These are phyloP conservation scores for Datisca glomerata DNA, from an alignment of 306 rosid genomes.

Conservation along the genomic window DNA sequence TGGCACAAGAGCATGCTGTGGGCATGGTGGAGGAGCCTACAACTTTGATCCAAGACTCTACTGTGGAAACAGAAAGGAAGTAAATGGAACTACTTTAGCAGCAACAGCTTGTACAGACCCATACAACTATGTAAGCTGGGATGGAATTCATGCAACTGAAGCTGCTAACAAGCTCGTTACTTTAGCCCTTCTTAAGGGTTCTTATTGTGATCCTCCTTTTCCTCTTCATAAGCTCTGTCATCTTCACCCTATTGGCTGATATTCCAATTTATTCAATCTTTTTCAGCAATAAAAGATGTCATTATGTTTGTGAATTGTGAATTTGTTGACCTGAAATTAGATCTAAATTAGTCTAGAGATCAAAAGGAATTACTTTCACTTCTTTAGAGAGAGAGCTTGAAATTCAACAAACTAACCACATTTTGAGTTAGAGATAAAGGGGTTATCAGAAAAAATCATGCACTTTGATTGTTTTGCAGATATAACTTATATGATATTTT, in stretches of 20 bases:
- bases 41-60: constrained; percentile 44
- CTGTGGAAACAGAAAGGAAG: constrained; percentile 51
- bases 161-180: constrained; percentile 72
- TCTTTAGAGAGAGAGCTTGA: no score
- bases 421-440: no score
- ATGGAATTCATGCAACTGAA: constrained; percentile 89
- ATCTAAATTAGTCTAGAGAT: no score
- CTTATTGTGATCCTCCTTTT: constrained; percentile 59
- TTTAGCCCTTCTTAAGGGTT: constrained; percentile 61
- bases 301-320: no score
- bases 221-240: constrained; percentile 43
- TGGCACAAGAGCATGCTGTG: constrained; percentile 80
- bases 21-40: constrained; percentile 67
- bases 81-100: constrained; percentile 37
- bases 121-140: constrained; percentile 76
- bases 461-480: no score
- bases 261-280: not conserved
- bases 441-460: no score
- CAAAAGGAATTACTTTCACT: no score
- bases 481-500: no score
- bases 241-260: constrained; percentile 40
- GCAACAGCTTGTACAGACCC: constrained; percentile 73
- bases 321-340: no score
- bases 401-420: no score
- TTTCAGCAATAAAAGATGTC: not conserved